Base-by-base conservation (phyloP, 495 filamentous ascomycete genomes). In the Ascodesmis nigricans region DNA sequence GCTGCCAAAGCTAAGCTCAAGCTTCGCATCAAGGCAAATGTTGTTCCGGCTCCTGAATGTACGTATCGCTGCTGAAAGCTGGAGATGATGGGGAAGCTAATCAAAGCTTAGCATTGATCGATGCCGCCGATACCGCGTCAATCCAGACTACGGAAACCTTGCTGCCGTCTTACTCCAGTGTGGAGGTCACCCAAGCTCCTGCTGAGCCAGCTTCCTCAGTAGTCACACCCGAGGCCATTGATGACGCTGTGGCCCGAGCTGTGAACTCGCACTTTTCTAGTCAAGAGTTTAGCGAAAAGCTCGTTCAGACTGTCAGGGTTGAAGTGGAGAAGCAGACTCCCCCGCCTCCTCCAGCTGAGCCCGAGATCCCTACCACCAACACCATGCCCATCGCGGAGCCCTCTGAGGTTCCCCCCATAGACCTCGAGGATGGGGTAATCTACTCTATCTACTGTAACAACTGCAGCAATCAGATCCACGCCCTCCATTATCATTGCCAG, bases 1-100 rank as follows among this genome's bases (percentile, higher is more conserved):
- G 87, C 87, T 50, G 87, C 90, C 40, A 99, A 93, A 58, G 87
- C 87, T 11, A 99, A 99, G 66, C 71, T 82, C 36, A 99, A 93
- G 73, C 72, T 99, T 40, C 79, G 83, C 49, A 69, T 99, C 31
- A 75, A 72, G 43, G 79, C n/a, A n/a, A n/a, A n/a, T n/a, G n/a
- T n/a, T n/a, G n/a, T n/a, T n/a, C n/a, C n/a, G n/a, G n/a, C n/a
- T n/a, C n/a, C n/a, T n/a, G n/a, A n/a, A n/a, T n/a, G n/a, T n/a
- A n/a, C n/a, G n/a, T n/a, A n/a, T n/a, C n/a, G n/a, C n/a, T n/a
- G n/a, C n/a, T n/a, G n/a, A n/a, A n/a, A n/a, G n/a, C n/a, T n/a
- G n/a, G n/a, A n/a, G n/a, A n/a, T n/a, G n/a, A n/a, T n/a, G n/a
- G n/a, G n/a, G n/a, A n/a, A n/a, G n/a, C n/a, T n/a, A n/a, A n/a